Conservation (phyloP, 179 eudicot genomes). For the Spinacia oleracea region DNA sequence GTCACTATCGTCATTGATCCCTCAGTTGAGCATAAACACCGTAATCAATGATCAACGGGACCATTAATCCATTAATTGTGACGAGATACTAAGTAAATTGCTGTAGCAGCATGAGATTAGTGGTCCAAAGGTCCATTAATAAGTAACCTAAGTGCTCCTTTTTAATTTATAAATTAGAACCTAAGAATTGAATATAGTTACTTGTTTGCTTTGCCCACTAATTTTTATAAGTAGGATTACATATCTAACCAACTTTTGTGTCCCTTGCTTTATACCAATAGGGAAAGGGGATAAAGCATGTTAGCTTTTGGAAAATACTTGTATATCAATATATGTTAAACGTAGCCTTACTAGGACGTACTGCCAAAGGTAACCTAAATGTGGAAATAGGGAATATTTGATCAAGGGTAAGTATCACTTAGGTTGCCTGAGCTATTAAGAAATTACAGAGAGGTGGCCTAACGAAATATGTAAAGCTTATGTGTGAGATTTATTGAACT, state of each 20-base stretch:
- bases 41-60: background rate
- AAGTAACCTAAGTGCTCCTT: background rate
- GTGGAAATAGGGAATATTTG: too few species aligned
- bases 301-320: background rate
- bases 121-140: conserved; percentile 15
- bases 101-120: background rate
- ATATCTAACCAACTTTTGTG: conserved; percentile 22
- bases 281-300: conserved; percentile 15
- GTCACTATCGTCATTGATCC: background rate
- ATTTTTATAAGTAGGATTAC: background rate
- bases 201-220: conserved; percentile 11
- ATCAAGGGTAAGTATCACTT: too few species aligned
- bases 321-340: too few species aligned
- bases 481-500: too few species aligned
- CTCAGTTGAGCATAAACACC: conserved; percentile 1
- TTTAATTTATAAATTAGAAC: too few species aligned
- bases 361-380: too few species aligned
- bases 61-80: background rate
- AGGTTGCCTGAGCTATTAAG: too few species aligned
- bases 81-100: background rate
- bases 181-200: too few species aligned
- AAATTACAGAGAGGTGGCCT: too few species aligned
- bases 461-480: too few species aligned
- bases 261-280: background rate
- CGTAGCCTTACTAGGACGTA: too few species aligned